Evolutionary conservation across 768 basidiomycete genomes (phyloP), one percentile per base, ranked within the genome.

Genomic region (Phylloporus sp.): DNA sequence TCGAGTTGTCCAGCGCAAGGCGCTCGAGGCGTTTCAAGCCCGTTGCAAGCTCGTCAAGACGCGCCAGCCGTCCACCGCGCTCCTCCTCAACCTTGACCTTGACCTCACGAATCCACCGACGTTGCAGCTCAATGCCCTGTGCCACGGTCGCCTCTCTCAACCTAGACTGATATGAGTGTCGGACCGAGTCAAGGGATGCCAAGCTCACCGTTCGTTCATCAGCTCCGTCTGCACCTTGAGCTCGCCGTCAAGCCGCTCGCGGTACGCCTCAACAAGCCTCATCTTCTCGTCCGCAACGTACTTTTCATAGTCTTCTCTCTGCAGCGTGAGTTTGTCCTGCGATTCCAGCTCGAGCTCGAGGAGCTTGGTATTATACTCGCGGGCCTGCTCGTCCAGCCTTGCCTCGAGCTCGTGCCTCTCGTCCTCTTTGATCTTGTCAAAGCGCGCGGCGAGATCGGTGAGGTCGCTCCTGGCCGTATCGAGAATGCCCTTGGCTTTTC

Each of bases 121-220:
- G 85, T 67, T 98, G 97, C 22, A 98, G 83, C 71, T 98, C 97
- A 62, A 99, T 93, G 16, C 95, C 97, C 68, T 98, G 95, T 4
- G 94, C 88, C 45, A 98, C 80, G 47, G 98, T 92, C 67, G 95
- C 94, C 67, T 95, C 91, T 67, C 87, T 90, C 52, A 99, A 77
- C 36, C 94, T 97, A 61, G 20, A 35, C n/a, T 20, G 9, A 27
- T n/a, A 20, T 27, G 5, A 8, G 2, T 12, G 6, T 15, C 3
- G 26, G 40, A 26, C 4, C 23, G 16, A 41, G 24, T 6, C 15
- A 7, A 8, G 28, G 23, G 5, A 23, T 20, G 27, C 35, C 23
- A n/a, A 26, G 54, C 80, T 54, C 61, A 95, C 94, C 95, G 84
- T 73, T 97, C 84, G 67, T 98, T 94, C 68, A 98, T 94, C 54